A percentile compares a stretch with the other conserved stretches of the same genome.
Conservation (phyloP, 1,284 basidiomycete genomes). For the Lignosus rhinocerotis region DNA sequence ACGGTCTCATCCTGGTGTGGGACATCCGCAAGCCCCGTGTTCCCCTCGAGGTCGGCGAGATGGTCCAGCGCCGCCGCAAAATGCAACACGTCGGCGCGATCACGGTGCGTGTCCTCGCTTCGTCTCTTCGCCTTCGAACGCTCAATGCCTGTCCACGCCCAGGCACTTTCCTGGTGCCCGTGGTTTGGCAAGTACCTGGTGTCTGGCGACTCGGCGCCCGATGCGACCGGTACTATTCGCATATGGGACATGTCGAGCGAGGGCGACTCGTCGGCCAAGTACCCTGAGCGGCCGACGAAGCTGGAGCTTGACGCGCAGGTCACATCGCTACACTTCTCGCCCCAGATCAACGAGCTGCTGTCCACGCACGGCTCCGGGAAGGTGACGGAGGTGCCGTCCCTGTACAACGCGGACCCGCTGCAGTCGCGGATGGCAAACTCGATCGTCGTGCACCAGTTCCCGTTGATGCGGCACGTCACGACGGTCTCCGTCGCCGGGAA, state of each 20-base stretch:
- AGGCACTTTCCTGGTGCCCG: slow-evolving; percentile 92
- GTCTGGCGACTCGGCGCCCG: slow-evolving; percentile 75
- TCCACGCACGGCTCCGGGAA: slow-evolving; percentile 70
- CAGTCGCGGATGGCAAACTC: slow-evolving; percentile 40
- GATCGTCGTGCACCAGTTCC: slow-evolving; percentile 57
- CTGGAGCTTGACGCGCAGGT: slow-evolving; percentile 70
- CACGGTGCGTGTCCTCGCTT: slow-evolving; percentile 23
- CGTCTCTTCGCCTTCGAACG: neutral
- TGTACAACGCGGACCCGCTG: slow-evolving; percentile 1
- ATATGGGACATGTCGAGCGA: slow-evolving; percentile 58
- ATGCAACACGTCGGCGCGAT: slow-evolving; percentile 36
- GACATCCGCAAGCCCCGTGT: slow-evolving; percentile 43
- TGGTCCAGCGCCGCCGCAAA: slow-evolving; percentile 52
- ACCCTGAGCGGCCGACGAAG: slow-evolving; percentile 45
- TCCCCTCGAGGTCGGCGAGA: slow-evolving; percentile 56
- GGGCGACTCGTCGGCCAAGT: slow-evolving; percentile 47
- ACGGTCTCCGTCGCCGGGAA: slow-evolving; percentile 43
- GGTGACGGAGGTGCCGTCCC: slow-evolving; percentile 9
- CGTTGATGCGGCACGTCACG: slow-evolving; percentile 46
- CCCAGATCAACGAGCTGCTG: slow-evolving; percentile 86
- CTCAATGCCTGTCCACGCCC: neutral
- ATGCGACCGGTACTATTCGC: slow-evolving; percentile 68
- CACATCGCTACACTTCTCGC: slow-evolving; percentile 83
- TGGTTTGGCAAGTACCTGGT: slow-evolving; percentile 87
- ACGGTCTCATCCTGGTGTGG: slow-evolving; percentile 54